phyloP scores from a whole-genome alignment of 176 grass and related monocot species.

The Triticum aestivum region DNA sequence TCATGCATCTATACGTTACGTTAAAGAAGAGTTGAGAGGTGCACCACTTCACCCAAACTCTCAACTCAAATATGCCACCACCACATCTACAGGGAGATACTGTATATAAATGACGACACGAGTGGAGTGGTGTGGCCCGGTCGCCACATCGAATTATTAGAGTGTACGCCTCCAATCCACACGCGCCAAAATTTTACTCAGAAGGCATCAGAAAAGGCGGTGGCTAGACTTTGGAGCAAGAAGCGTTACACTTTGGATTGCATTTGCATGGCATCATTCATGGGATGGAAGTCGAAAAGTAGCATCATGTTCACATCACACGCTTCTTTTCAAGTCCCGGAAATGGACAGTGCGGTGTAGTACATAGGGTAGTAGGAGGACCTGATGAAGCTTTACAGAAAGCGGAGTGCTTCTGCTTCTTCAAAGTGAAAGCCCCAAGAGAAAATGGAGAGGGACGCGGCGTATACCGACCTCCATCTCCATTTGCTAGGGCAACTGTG shows the following conservation, averaged over 20 bases:
- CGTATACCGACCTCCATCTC: not conserved
- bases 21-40: not conserved
- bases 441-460: not conserved
- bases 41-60: not conserved
- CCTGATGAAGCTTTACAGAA: slow-evolving; percentile 29
- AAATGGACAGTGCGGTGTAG: not conserved
- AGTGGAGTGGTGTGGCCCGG: not conserved
- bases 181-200: not conserved
- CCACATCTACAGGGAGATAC: no score
- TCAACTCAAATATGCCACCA: not conserved
- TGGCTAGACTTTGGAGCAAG: no score
- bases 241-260: not conserved
- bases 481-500: slow-evolving; percentile 10
- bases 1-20: not conserved
- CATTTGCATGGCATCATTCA: no score
- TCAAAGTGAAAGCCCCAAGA: slow-evolving; percentile 11
- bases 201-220: not conserved
- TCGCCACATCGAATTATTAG: not conserved
- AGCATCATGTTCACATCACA: no score
- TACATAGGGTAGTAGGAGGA: not conserved
- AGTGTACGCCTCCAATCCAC: not conserved
- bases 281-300: no score
- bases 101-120: not conserved
- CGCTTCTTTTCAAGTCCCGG: not conserved
- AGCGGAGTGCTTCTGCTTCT: not conserved